phyloP scores from a whole-genome alignment of 306 rosid genomes.

The Malus domestica region DNA sequence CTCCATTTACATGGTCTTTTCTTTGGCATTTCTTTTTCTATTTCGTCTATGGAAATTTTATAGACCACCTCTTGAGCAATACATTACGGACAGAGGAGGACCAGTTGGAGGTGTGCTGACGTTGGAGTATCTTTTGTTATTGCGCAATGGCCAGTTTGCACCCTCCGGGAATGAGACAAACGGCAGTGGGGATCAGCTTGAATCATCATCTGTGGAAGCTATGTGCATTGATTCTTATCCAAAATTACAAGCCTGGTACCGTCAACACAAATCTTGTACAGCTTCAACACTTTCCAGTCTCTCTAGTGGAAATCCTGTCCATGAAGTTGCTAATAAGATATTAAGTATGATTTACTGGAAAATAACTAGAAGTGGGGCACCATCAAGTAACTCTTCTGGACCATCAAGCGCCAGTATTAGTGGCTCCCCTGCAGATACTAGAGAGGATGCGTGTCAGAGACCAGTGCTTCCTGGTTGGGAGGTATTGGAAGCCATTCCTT shows the following conservation, averaged over 20 bases:
- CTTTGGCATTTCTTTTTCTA: constrained; percentile 68
- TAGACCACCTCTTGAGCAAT: constrained; percentile 60
- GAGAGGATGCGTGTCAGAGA: constrained; percentile 50
- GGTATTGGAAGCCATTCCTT: constrained; percentile 68
- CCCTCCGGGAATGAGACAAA: constrained; percentile 32
- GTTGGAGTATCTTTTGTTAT: constrained; percentile 64
- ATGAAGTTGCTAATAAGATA: constrained; percentile 53
- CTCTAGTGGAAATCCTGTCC: constrained; percentile 56
- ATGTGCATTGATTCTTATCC: constrained; percentile 59
- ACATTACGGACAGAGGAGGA: constrained; percentile 50
- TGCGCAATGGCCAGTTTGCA: constrained; percentile 40
- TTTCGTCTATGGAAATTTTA: constrained; percentile 71
- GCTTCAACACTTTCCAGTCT: constrained; percentile 57
- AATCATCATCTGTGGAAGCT: constrained; percentile 32
- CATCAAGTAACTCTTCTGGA: constrained; percentile 29
- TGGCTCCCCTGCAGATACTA: constrained; percentile 35
- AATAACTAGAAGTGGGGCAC: constrained; percentile 45
- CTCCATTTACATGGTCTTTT: constrained; percentile 56
- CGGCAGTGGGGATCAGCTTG: constrained; percentile 25
- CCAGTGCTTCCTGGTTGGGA: constrained; percentile 75
- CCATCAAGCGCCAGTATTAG: constrained; percentile 40
- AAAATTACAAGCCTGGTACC: constrained; percentile 58
- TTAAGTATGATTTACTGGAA: constrained; percentile 65
- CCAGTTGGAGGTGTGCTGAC: constrained; percentile 45
- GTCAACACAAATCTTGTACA: constrained; percentile 60